These are phyloP conservation scores for Castanopsis chinensis DNA, from an alignment of 306 rosid genomes.

Conservation along the genomic window DNA sequence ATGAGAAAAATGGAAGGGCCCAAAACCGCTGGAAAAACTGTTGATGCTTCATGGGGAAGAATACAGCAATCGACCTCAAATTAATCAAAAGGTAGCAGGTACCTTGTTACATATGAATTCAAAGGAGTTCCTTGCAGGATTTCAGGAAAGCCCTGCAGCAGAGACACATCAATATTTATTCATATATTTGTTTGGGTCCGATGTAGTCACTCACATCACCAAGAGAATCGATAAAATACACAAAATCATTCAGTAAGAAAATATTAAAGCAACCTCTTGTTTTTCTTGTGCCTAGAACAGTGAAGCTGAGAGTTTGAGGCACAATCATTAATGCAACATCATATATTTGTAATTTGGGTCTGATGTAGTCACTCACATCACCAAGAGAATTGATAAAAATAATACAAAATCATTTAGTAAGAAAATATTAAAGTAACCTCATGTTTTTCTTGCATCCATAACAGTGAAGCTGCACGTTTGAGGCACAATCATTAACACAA, in stretches of 20 bases:
- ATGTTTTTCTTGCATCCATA: too few species aligned
- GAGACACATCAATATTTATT: background rate
- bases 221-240: background rate
- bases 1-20: constrained; percentile 80
- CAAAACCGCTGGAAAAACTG: constrained; percentile 51
- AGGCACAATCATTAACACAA: too few species aligned
- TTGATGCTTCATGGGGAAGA: constrained; percentile 60
- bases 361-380: background rate
- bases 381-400: too few species aligned
- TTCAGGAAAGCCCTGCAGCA: constrained; percentile 75
- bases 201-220: background rate
- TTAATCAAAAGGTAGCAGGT: constrained; percentile 78
- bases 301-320: too few species aligned
- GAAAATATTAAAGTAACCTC: too few species aligned
- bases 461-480: too few species aligned
- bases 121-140: constrained; percentile 60
- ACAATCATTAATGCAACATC: too few species aligned
- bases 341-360: too few species aligned
- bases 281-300: too few species aligned
- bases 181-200: background rate
- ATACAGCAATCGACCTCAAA: constrained; percentile 72
- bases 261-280: background rate
- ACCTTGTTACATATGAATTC: constrained; percentile 55
- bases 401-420: too few species aligned
- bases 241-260: background rate